Base-by-base conservation (phyloP, 164 flowering plant genomes). In the Vitis amurensis region DNA sequence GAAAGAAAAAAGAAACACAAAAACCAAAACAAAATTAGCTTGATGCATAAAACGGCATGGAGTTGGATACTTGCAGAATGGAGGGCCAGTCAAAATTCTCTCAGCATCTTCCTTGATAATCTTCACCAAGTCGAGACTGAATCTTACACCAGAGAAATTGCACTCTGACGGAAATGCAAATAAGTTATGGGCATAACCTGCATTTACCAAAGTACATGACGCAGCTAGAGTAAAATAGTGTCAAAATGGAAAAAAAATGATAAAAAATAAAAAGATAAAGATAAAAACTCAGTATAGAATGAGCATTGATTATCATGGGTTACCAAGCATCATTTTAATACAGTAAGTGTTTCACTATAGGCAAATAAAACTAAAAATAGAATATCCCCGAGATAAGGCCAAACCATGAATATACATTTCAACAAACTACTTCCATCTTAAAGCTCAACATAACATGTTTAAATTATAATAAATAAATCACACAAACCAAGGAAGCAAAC, bases 111-210 rank as follows among this genome's bases (percentile, higher is more conserved):
- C 85, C 79, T 91, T 93, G 30, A 95, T 56, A 59, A 76, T 59
- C 16, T 83, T 89, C 67, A 87, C 95, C 76, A 95, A 76, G 66
- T 91, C 89, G 31, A 87, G 94, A 79, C 74, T 80, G 80, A 90
- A 93, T 76, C 82, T 91, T 71, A 67, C 71, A 61, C 99, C 99
- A 29, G 98, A 88, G 80, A 95, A 95, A 80, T 95, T 95, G 88
- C 98, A 95, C 73, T 95, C 99, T 8, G 99, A 93, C 19, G 98
- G 98, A 69, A 93, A 91, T 64, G 99, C 98, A 81, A 95, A 95
- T 75, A 95, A 83, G 73, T 89, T 91, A 82, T 69, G 89, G 48
- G 79, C 67, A 66, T 65, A 65, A 63, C 87, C 99, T 94, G 91
- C 81, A 85, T 64, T 16, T 27, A 63, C 12, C 14, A 68, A 61